These are phyloP conservation scores for Yamadazyma songkhlaensis DNA, from an alignment of 1,139 yeast genomes.

Conservation along the genomic window DNA sequence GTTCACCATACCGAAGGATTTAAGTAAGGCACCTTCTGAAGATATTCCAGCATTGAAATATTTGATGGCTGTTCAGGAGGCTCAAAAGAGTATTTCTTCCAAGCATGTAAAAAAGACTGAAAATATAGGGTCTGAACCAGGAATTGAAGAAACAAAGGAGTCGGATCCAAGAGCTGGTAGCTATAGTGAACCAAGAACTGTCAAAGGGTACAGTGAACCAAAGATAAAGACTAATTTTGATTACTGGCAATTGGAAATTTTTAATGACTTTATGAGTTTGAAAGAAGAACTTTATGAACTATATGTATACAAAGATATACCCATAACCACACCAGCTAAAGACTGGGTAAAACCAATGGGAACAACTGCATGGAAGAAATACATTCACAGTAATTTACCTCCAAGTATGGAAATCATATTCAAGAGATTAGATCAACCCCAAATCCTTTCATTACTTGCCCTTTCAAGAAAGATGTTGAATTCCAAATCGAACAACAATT, in stretches of 20 bases:
- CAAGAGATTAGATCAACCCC: constrained; percentile 27
- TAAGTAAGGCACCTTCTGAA: background rate
- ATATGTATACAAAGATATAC: background rate
- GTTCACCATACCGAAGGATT: background rate
- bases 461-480: constrained; percentile 41
- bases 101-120: no score
- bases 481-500: constrained; percentile 22
- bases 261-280: constrained; percentile 9
- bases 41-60: background rate
- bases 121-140: no score
- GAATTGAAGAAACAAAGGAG: no score
- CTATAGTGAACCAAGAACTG: background rate
- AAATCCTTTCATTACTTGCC: constrained; percentile 33
- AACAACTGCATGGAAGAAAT: constrained; percentile 31
- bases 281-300: background rate
- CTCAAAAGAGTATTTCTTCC: no score
- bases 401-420: constrained; percentile 24
- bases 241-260: constrained; percentile 7
- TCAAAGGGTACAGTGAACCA: background rate
- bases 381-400: constrained; percentile 26
- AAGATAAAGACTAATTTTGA: background rate
- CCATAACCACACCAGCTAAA: background rate
- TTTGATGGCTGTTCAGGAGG: background rate
- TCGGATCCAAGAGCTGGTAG: no score
- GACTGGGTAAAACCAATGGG: constrained; percentile 21